Percentiles rank a stretch among this genome's conserved stretches.
These are phyloP conservation scores for Agrostemma githago DNA, from an alignment of 148 eudicot genomes.

Conservation along the genomic window DNA sequence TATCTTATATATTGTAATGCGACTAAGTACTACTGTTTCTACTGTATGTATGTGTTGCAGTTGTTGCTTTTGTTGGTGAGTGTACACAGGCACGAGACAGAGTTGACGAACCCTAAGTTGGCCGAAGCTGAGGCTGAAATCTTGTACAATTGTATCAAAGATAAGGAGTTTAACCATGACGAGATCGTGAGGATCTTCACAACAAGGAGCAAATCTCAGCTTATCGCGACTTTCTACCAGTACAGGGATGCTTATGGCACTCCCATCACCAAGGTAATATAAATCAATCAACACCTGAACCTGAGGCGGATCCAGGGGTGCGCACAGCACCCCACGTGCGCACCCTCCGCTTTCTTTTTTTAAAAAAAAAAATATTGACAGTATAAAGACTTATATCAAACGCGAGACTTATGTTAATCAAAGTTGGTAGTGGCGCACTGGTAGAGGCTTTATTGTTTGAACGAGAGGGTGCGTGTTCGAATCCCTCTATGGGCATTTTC, in stretches of 20 bases:
- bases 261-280: conserved; percentile 58
- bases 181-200: conserved; percentile 59
- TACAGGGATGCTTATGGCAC: conserved; percentile 47
- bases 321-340: too few relatives aligned
- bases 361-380: too few relatives aligned
- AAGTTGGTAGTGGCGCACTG: too few relatives aligned
- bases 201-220: conserved; percentile 80
- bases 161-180: conserved; percentile 46
- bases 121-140: conserved; percentile 55
- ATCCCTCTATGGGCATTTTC: too few relatives aligned
- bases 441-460: too few relatives aligned
- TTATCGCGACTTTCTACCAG: conserved; percentile 57
- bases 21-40: not conserved
- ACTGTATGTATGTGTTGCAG: conserved; percentile 30
- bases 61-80: conserved; percentile 57
- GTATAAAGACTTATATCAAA: too few relatives aligned
- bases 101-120: conserved; percentile 36
- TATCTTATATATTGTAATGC: too few relatives aligned
- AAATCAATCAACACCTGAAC: too few relatives aligned
- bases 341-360: too few relatives aligned
- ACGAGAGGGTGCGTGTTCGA: too few relatives aligned
- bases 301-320: too few relatives aligned
- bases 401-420: too few relatives aligned
- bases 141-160: conserved; percentile 42
- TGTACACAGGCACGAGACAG: conserved; percentile 49